Conservation (phyloP, 176 grass and related monocot genomes). For the Puya raimondii region DNA sequence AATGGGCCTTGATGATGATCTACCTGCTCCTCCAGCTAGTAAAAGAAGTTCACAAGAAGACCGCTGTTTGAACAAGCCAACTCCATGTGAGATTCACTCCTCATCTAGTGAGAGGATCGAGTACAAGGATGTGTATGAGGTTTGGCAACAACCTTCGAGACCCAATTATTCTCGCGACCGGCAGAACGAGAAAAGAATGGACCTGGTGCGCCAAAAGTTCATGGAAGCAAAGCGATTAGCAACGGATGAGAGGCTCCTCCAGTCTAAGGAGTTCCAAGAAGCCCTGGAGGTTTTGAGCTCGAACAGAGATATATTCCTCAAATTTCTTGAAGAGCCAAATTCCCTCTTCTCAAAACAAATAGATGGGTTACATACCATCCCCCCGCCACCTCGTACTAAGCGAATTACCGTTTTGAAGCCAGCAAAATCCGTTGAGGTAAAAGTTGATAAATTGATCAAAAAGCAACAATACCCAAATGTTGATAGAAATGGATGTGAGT, state of each 20-base stretch:
- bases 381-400: conserved; percentile 45
- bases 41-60: conserved; percentile 19
- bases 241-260: conserved; percentile 48
- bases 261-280: conserved; percentile 78
- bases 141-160: conserved; percentile 51
- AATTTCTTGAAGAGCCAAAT: conserved; percentile 89
- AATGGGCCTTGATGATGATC: conserved; percentile 90
- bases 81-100: conserved; percentile 15
- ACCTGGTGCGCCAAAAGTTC: conserved; percentile 75
- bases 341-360: conserved; percentile 40
- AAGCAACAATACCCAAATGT: conserved; percentile 12
- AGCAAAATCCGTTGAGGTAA: conserved; percentile 48
- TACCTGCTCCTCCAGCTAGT: conserved; percentile 33
- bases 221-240: conserved; percentile 78
- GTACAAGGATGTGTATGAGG: conserved; percentile 68
- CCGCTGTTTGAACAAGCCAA: conserved; percentile 23
- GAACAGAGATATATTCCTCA: conserved; percentile 86
- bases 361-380: conserved; percentile 5
- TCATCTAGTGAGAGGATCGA: conserved; percentile 38
- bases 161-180: conserved; percentile 27
- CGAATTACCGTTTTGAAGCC: conserved; percentile 88
- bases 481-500: conserved; percentile 28
- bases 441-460: conserved; percentile 23
- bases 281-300: conserved; percentile 79
- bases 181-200: conserved; percentile 43